Base-by-base conservation (phyloP, 306 rosid genomes). In the Astragalus membranaceus region DNA sequence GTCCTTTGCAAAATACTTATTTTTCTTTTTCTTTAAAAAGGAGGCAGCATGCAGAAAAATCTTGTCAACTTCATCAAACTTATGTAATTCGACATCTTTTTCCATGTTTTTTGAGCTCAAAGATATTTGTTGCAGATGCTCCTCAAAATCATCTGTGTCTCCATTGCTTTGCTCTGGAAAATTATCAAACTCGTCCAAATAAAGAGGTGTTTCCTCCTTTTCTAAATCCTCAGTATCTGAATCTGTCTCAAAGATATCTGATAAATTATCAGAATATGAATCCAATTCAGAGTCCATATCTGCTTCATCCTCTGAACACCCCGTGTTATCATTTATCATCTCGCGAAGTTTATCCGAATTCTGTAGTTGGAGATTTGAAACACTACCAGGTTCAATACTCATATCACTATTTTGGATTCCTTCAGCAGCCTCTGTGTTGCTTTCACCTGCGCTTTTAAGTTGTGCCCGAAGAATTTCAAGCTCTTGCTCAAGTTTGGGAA, bases 401-500 rank as follows among this genome's bases (percentile, higher is more conserved):
- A 53, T 37, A 39, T 73, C 82, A 74, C 64, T 82, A 29, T 69
- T 83, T 69, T 64, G 82, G 70, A 49, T 55, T 80, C 69, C 84
- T 70, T 82, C 86, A 57, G 53, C 62, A 32, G 75, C 77, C 44
- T 66, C 80, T 16, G 64, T 15, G 46, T 75, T 78, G 50, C 79
- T 68, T 52, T 83, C 89, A 37, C 51, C 57, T 9, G 71, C 29
- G 69, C 78, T 82, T 75, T 74, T 50, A n/a, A 82, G 83, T 74
- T 70, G 95, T 44, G 87, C 89, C 64, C 75, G 89, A 74, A 94
- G 88, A 75, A 94, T 84, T 80, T 82, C 87, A 60, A 94, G 95
- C 58, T 88, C 96, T 67, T 90, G 96, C 69, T 87, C 82, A 3
- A 94, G 95, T 74, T 70, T 87, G 7, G 97, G 98, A 67, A 90